A percentile compares a stretch with the other conserved stretches of the same genome.
These are phyloP conservation scores for Cichorium intybus DNA, from an alignment of 140 eudicot genomes.

Conservation along the genomic window DNA sequence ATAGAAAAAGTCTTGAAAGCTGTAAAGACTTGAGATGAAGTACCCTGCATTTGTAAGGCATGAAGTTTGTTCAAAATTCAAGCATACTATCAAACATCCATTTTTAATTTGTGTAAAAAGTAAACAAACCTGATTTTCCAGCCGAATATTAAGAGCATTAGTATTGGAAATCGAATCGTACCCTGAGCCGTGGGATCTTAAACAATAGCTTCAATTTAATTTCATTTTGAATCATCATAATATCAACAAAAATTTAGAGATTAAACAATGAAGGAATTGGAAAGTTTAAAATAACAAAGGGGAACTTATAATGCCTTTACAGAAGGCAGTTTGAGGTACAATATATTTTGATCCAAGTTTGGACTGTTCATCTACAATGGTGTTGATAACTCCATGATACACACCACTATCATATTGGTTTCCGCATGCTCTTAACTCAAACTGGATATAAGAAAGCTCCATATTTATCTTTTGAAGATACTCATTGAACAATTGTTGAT, in stretches of 20 bases:
- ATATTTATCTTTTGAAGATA: constrained; percentile 62
- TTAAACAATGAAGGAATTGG: neutral
- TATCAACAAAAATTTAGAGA: no score
- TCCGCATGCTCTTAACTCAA: constrained; percentile 75
- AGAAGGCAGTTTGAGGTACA: constrained; percentile 85
- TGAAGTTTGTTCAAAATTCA: neutral
- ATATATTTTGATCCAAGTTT: constrained; percentile 84
- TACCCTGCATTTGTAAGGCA: constrained; percentile 38
- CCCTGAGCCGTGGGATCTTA: constrained; percentile 72
- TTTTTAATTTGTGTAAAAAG: neutral
- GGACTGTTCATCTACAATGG: constrained; percentile 89
- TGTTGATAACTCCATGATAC: constrained; percentile 81
- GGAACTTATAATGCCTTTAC: constrained; percentile 73
- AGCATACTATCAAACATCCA: no score
- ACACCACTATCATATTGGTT: constrained; percentile 80
- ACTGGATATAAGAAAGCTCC: constrained; percentile 69
- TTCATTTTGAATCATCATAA: neutral
- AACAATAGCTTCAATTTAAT: constrained; percentile 74
- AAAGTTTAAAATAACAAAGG: neutral
- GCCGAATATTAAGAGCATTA: constrained; percentile 60
- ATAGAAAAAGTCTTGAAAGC: constrained; percentile 70
- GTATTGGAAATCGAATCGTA: constrained; percentile 58
- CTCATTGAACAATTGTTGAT: constrained; percentile 55
- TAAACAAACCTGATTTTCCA: constrained; percentile 68
- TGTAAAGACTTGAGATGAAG: constrained; percentile 50